Percentiles rank a stretch among this genome's conserved stretches.
phyloP scores from a whole-genome alignment of 106 monocot genomes.

The Allium sativum region DNA sequence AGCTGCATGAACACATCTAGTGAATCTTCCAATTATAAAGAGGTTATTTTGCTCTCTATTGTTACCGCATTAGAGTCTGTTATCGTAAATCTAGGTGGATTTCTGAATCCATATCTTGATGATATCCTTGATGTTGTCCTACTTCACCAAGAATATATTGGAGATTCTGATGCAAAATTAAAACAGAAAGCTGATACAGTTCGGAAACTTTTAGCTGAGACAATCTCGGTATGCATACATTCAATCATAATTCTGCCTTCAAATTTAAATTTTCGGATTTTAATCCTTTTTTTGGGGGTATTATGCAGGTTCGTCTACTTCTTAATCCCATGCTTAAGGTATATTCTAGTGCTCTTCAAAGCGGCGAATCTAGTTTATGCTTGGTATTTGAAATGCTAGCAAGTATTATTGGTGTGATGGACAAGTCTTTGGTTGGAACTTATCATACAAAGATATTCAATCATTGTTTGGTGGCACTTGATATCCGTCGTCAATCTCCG shows the following conservation, averaged over 20 bases:
- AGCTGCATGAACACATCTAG: slow-evolving; percentile 1
- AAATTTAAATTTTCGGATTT: slow-evolving; percentile 8
- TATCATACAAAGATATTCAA: slow-evolving; percentile 70
- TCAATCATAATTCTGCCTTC: background rate
- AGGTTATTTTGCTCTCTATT: slow-evolving; percentile 28
- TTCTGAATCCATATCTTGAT: slow-evolving; percentile 83
- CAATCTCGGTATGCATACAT: slow-evolving; percentile 63
- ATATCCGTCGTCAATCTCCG: slow-evolving; percentile 56
- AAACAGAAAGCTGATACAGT: slow-evolving; percentile 41
- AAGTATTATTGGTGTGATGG: slow-evolving; percentile 53
- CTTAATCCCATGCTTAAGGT: slow-evolving; percentile 55
- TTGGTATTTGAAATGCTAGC: slow-evolving; percentile 73
- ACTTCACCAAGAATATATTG: slow-evolving; percentile 55
- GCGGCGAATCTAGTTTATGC: slow-evolving; percentile 64
- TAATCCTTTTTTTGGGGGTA: slow-evolving; percentile 5
- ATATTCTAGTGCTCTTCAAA: slow-evolving; percentile 36
- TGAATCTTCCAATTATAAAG: slow-evolving; percentile 18
- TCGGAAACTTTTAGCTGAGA: slow-evolving; percentile 62
- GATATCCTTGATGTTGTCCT: slow-evolving; percentile 60
- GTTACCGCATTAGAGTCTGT: slow-evolving; percentile 47
- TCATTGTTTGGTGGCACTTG: slow-evolving; percentile 71
- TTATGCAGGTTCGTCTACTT: slow-evolving; percentile 71
- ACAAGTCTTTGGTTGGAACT: slow-evolving; percentile 51
- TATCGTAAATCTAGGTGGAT: slow-evolving; percentile 60
- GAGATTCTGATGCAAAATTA: slow-evolving; percentile 39